These are phyloP conservation scores for Geotrichum siamense DNA, from an alignment of 1,139 yeast genomes.

Conservation along the genomic window DNA sequence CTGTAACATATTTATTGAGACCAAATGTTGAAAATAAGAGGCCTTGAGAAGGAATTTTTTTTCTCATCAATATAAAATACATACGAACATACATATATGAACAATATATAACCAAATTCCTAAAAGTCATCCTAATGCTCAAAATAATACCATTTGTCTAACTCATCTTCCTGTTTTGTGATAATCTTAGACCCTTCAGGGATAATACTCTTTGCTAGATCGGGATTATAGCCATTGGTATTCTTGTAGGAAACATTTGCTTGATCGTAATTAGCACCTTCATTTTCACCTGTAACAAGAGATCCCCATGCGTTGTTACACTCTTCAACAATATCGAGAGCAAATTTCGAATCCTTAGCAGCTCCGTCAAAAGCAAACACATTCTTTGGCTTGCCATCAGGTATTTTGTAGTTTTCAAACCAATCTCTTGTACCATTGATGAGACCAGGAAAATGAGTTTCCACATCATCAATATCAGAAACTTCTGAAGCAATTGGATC, in stretches of 20 bases:
- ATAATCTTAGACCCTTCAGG: background rate
- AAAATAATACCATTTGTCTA: constrained; percentile 12
- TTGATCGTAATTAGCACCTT: constrained; percentile 12
- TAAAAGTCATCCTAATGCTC: no score
- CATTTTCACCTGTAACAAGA: constrained; percentile 2
- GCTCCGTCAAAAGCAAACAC: constrained; percentile 80
- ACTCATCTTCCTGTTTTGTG: background rate
- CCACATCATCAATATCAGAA: constrained; percentile 77
- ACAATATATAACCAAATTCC: no score
- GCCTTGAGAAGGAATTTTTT: no score
- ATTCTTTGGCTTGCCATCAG: constrained; percentile 87
- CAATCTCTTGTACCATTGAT: constrained; percentile 79
- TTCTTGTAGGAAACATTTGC: constrained; percentile 16
- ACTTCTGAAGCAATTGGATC: constrained; percentile 75
- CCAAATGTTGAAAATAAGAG: no score
- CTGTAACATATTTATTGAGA: no score
- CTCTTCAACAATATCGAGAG: constrained; percentile 63
- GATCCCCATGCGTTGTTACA: constrained; percentile 72
- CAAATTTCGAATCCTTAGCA: constrained; percentile 62
- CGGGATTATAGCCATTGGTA: constrained; percentile 19
- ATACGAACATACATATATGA: no score
- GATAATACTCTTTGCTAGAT: constrained; percentile 11
- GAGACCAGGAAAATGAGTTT: constrained; percentile 74
- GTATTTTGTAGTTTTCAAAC: constrained; percentile 93
- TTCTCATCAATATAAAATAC: no score